Base-by-base conservation (phyloP, 768 basidiomycete species). In the Amanita fuliginea region DNA sequence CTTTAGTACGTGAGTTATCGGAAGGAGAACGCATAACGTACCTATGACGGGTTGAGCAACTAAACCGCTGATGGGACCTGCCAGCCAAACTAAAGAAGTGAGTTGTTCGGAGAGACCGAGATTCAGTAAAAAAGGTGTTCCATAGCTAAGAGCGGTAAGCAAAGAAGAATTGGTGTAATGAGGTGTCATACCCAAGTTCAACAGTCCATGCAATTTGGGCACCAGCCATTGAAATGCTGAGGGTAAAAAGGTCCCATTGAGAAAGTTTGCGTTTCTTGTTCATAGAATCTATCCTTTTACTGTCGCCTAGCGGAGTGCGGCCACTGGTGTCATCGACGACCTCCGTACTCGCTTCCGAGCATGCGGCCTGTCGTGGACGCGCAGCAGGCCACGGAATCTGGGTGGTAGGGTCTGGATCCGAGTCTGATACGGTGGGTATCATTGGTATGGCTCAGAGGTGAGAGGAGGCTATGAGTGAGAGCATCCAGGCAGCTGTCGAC, bases 31-130 rank as follows among this genome's bases (percentile, higher is more conserved):
- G 16, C 46, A 28, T 16, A 22, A 54, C 73, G 53, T 56, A 90
- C 95, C 96, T 57, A 99, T 96, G 49, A 98, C 74, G n/a, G 96
- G 96, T 63, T 99, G 96, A 4, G 93, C 93, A 45, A 99, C 71
- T 41, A 99, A 72, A 13, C 96, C 96, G 54, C 89, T 92, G 53
- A 99, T 90, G 4, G 96, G 96, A 8, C 95, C 88, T 50, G 87
- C 88, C 34, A 90, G 74, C 96, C 96, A 99, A 32, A 99, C 95
- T 6, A 97, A 76, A 47, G 89, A 86, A 0, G 96, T 97, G 13
- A 93, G 70, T 60, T 90, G 83, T 61, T 93, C 94, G 0, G 91
- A 83, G 22, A 98, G 65, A 46, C 75, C 75, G 36, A 77, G 67
- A 16, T 57, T 56, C 11, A 95, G 74, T 34, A 98, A 71, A 64